Conservation (phyloP, 768 basidiomycete species). For the Ephemerocybe angulata region DNA sequence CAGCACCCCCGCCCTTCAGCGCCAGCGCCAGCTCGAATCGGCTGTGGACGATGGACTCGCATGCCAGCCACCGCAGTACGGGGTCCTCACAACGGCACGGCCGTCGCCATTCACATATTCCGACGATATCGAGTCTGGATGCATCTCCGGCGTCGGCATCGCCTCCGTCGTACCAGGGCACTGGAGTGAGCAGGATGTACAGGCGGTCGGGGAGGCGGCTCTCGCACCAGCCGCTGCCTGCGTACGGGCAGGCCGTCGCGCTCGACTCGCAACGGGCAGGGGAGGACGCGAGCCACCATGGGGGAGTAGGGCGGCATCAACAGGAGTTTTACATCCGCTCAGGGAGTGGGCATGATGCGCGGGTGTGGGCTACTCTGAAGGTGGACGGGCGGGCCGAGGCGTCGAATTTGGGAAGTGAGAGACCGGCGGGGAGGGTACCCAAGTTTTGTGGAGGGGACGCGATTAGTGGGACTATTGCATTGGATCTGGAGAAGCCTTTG, state of each 20-base stretch:
- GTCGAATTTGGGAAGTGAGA: neutral
- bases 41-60: neutral
- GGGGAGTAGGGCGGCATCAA: neutral
- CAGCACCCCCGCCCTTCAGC: no score
- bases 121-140: neutral
- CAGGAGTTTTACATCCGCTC: constrained; percentile 4
- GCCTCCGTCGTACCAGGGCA: constrained; percentile 2
- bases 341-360: neutral
- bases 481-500: constrained; percentile 15
- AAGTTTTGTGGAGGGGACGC: constrained; percentile 19
- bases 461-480: constrained; percentile 13
- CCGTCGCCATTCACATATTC: constrained; percentile 7
- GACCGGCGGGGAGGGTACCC: constrained; percentile 14
- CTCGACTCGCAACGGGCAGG: neutral
- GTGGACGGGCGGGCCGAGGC: constrained; percentile 14
- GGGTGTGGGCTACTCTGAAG: constrained; percentile 17
- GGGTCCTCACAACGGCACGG: constrained; percentile 2
- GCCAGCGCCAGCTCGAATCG: neutral
- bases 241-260: constrained; percentile 5
- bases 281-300: neutral
- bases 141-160: neutral
- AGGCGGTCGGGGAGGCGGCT: neutral
- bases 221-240: constrained; percentile 7
- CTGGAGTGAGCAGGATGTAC: neutral
- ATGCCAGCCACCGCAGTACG: neutral